Base-by-base conservation (phyloP, 805 yeast species). In the Wickerhamiella alocasiicola region DNA sequence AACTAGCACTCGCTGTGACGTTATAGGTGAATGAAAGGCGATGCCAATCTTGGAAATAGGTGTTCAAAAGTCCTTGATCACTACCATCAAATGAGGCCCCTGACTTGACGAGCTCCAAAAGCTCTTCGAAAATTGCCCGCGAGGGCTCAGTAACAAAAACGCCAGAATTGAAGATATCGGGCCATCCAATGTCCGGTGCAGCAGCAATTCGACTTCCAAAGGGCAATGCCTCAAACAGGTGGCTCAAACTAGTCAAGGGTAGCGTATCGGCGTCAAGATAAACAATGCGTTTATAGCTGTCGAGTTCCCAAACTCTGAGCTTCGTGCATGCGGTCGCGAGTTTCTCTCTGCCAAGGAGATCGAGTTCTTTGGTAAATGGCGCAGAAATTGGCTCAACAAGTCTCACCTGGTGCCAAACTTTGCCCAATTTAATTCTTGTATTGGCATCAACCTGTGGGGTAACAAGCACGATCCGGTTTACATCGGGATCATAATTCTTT, bases 21-120 rank as follows among this genome's bases (percentile, higher is more conserved):
- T 88, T 88, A 65, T 75, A 88, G 34, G 73, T 50, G 51, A 87
- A 88, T 2, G 96, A 87, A 36, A 91, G 61, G 35, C 73, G 68
- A 24, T 66, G 58, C 95, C 96, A 87, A 2, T 55, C 50, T 13
- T 44, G 49, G 55, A 81, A 83, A 52, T 71, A 78, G 53, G 81
- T 81, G 58, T 85, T 85, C 47, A 85, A 64, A 27, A 85, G 65
- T 9, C 96, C 96, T 59, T 85, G 96, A 60, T 85, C 96, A 2
- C 94, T 88, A 31, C 94, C 94, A 59, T 85, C 96, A 50, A 83
- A 81, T 1, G 75, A 63, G 2, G 32, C 39, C 62, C 63, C 45
- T 38, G 47, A 43, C 16, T 60, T 50, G 4, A 53, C 47, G 7
- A 16, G 23, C 1, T 47, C 36, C 20, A 56, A 45, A 36, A 84